Base-by-base conservation (phyloP, 75 land plant species). In the Ceratopteris richardii region DNA sequence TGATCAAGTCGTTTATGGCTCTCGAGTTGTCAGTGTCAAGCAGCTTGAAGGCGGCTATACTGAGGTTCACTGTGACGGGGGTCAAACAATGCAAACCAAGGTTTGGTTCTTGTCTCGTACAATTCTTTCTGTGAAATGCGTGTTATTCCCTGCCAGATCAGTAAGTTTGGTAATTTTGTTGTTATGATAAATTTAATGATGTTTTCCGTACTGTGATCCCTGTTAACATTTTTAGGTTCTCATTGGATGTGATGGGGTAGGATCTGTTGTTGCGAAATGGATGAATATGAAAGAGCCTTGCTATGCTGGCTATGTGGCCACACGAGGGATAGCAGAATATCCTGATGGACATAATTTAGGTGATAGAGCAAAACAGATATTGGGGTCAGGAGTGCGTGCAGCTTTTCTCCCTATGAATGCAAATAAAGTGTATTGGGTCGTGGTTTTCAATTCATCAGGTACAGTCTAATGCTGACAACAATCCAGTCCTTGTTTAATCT, bases 191-290 rank as follows among this genome's bases (percentile, higher is more conserved):
- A 40, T 14, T 14, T 40, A 14, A n/a, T n/a, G n/a, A n/a, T n/a
- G n/a, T n/a, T n/a, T n/a, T n/a, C n/a, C n/a, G n/a, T n/a, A n/a
- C 14, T 48, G 18, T 48, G 14, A 13, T 18, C 51, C 20, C 9
- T 48, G 7, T 48, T 5, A 18, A 3, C 54, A 11, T 24, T 4
- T 54, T 60, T 76, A 95, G 99, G 83, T 83, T 37, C 70, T 95
- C 30, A 76, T 95, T 33, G 99, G 97, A 7, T 90, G 92, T 61
- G 99, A 95, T 78, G 99, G 99, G 6, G 73, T 79, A 14, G 63
- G 79, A 0, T 95, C 99, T 14, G 78, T 77, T 13, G 77, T 95
- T 0, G 97, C 92, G 1, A 81, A 61, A 42, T 90, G 86, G 88
- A 81, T 95, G 88, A 97, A 97, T 0, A 80, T 82, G 47, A 36